Base-by-base conservation (phyloP, 805 yeast genomes). In the Kluyveromyces lactis region DNA sequence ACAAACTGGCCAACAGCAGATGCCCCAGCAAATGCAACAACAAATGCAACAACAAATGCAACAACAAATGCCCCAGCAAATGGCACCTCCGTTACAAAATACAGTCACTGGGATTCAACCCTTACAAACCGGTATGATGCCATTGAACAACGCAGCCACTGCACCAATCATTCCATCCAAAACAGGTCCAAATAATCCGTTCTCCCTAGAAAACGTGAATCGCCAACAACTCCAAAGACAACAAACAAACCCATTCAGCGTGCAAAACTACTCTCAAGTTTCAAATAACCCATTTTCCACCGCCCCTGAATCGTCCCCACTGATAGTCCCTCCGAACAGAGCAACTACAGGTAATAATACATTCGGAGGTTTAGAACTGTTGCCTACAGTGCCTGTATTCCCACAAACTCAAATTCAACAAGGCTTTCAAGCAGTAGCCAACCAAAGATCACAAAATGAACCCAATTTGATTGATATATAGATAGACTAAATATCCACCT, bases 171-270 rank as follows among this genome's bases (percentile, higher is more conserved):
- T 42, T 26, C 51, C 49, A 23, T 49, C 47, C 31, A 43, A 49
- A 13, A 58, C 63, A 3, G 63, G 62, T 3, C 52, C 63, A 6
- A 54, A 52, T n/a, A 63, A 67, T 44, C 72, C 72, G 31, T 67
- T 68, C 45, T 49, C 66, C 2, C 33, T 58, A 31, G 57, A 50
- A 2, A 58, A 58, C 36, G 46, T 56, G 8, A 48, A 50, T 27
- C 52, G 45, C 34, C 52, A 40, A 8, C 41, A 41, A 19, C 38
- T 42, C 18, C 42, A 24, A 31, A 41, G 43, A 44, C 50, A 43
- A 18, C 43, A 47, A 12, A 45, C 46, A 36, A 50, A 51, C 34
- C 48, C 50, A 12, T 48, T 46, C 42, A 40, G 48, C 33, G 48
- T 45, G 21, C 35, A 45, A 26, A 49, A 47, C 33, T 42, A 38